phyloP scores from a whole-genome alignment of 768 basidiomycete genomes.

The Obba rivulosa region DNA sequence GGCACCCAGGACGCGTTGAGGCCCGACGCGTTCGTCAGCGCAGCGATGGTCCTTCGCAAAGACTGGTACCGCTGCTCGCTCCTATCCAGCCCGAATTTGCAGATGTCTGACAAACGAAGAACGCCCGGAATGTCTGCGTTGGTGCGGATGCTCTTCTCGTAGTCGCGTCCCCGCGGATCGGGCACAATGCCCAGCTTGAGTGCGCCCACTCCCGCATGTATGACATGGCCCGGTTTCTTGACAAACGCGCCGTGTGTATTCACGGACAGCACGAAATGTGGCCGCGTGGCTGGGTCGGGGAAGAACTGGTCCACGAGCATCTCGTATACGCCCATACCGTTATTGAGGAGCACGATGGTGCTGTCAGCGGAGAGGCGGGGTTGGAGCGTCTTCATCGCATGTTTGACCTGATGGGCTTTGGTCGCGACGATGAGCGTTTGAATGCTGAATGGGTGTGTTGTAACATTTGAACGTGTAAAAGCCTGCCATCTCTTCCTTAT shows the following conservation, averaged over 20 bases:
- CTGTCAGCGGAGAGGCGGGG: slow-evolving; percentile 59
- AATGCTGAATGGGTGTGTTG: slow-evolving; percentile 33
- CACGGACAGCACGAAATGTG: slow-evolving; percentile 79
- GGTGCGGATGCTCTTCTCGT: slow-evolving; percentile 43
- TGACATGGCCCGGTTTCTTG: slow-evolving; percentile 45
- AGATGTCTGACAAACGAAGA: slow-evolving; percentile 52
- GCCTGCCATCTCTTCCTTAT: no score
- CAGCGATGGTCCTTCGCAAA: slow-evolving; percentile 64
- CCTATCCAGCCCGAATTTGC: slow-evolving; percentile 26
- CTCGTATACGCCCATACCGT: slow-evolving; percentile 93
- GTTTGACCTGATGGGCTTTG: slow-evolving; percentile 65
- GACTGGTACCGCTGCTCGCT: slow-evolving; percentile 44
- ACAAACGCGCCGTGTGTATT: slow-evolving; percentile 78
- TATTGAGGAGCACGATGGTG: slow-evolving; percentile 90
- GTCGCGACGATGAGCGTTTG: slow-evolving; percentile 78
- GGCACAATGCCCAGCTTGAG: slow-evolving; percentile 79
- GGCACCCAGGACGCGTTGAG: slow-evolving; percentile 64
- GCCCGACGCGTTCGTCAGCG: slow-evolving; percentile 47
- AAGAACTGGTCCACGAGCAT: slow-evolving; percentile 62
- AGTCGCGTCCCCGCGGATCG: slow-evolving; percentile 57
- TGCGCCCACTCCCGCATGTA: slow-evolving; percentile 66
- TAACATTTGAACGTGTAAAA: no score
- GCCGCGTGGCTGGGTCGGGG: slow-evolving; percentile 64
- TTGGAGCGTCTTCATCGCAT: slow-evolving; percentile 51
- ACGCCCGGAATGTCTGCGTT: slow-evolving; percentile 29